Base-by-base conservation (phyloP, 768 basidiomycete genomes). In the Mycena floridula region DNA sequence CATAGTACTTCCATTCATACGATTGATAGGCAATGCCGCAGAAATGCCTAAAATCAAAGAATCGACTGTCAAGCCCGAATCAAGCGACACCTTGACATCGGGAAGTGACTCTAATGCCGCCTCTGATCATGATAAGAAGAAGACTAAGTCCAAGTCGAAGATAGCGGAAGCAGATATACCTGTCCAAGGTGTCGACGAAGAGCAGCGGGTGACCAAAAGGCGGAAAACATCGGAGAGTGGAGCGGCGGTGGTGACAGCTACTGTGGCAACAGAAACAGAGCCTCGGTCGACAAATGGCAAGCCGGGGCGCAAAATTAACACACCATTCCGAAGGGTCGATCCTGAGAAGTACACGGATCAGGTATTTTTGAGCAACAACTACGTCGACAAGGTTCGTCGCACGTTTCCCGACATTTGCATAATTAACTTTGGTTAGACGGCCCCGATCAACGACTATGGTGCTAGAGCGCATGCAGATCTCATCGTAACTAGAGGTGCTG, bases 401-500 rank as follows among this genome's bases (percentile, higher is more conserved):
- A 23, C 22, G 9, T 7, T 43, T 16, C n/a, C 13, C 25, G 20
- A 42, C 4, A 25, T 37, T 15, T 48, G 23, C 26, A 32, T 44
- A 18, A 40, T 49, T 45, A 15, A 26, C 23, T 47, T 20, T 26
- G 16, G 16, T 13, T 50, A 85, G 88, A 72, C 79, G 2, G 89
- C 77, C 0, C 70, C 71, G 1, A 50, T 51, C 20, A 82, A 82
- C 50, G 96, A 98, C 59, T 99, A 99, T 53, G 95, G 95, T 16
- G 83, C 81, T 24, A 76, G 74, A 44, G 95, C 95, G 0, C 81
- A 83, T 51, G 73, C 76, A 28, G 96, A 98, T 63, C 69, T 99
- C 49, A 85, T 95, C 50, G 88, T 93, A 22, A 98, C 95, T 3
- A 79, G 93, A 1, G 95, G 95, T 3, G 85, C 89, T 39, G 91